These are phyloP conservation scores for Cladosporium colombiae DNA, from an alignment of 2,329 filamentous ascomycete genomes.

Conservation along the genomic window DNA sequence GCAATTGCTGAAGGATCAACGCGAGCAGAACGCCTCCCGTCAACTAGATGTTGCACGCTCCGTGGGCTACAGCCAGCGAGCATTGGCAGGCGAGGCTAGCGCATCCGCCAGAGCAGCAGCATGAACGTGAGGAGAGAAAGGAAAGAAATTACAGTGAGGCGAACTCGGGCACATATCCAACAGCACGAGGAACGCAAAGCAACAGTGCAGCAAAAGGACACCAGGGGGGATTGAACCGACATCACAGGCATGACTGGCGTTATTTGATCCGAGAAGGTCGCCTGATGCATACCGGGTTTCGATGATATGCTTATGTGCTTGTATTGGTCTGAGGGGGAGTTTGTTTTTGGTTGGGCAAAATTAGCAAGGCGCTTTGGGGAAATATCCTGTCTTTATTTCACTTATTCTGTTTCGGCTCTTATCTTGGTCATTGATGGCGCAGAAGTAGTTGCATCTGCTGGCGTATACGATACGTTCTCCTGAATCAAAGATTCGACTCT, in stretches of 20 bases:
- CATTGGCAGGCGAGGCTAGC: constrained; percentile 12
- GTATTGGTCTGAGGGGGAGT: neutral
- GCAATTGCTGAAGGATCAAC: constrained; percentile 39
- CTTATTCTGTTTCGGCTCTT: neutral
- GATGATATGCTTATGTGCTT: neutral
- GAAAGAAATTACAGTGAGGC: neutral
- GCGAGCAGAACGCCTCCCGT: constrained; percentile 27
- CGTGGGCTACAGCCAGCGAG: constrained; percentile 12
- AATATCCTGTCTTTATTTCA: neutral
- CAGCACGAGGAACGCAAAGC: neutral
- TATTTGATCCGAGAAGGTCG: neutral
- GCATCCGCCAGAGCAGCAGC: constrained; percentile 14
- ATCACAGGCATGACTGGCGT: constrained; percentile 4
- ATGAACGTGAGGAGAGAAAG: neutral
- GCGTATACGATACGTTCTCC: neutral
- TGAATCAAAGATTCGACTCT: neutral
- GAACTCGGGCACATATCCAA: neutral
- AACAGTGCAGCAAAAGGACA: neutral
- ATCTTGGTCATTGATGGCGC: neutral
- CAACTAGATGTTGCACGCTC: constrained; percentile 12
- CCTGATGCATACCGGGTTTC: neutral
- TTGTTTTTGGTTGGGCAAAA: neutral
- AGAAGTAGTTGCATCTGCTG: neutral
- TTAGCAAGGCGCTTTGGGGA: constrained; percentile 7
- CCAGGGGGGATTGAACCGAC: neutral